Evolutionary conservation across 345 rosid genomes (phyloP), one percentile per base, ranked within the genome.

Genomic region (Hibiscus mutabilis): DNA sequence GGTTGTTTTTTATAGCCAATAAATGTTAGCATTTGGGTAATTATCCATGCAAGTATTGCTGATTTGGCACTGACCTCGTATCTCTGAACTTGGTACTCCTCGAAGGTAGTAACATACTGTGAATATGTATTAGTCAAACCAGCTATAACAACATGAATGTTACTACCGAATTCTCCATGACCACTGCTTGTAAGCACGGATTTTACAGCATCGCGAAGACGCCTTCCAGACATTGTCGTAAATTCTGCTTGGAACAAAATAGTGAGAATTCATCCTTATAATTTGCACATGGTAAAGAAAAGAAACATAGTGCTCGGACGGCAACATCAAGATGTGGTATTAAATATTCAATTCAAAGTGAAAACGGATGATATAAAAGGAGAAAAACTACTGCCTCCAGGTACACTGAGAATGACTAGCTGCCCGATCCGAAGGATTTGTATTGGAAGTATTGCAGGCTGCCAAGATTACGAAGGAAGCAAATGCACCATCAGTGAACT

Each of bases 201-300:
- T 83, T 86, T 86, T 74, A 96, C 96, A 69, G 99, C 94, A 72
- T 91, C 91, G n/a, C 98, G 90, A 70, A 96, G 99, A 37, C 95
- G 96, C 83, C 99, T 90, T 78, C 99, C 98, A 76, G 99, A 92
- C 99, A 96, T 96, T 62, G 99, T 91, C 58, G 99, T 88, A 71
- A 92, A 96, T 80, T 96, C 99, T 96, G 85, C 68, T 55, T 29
- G 63, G 37, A 65, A 68, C 73, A 78, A 68, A 58, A 70, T 40
- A 15, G 49, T 58, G 55, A 57, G 35, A 42, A 58, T 44, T 12
- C 16, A 70, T 58, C 21, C 33, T 70, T 25, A 22, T 37, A 12
- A 11, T 11, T 11, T 42, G 13, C 13, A 9, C 46, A 42, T 42
- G 3, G 46, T 42, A 42, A 42, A 42, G 14, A 42, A 42, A 42